Evolutionary conservation across 2,329 filamentous ascomycete genomes (phyloP).

Genomic region (Cladosporium sp.): DNA sequence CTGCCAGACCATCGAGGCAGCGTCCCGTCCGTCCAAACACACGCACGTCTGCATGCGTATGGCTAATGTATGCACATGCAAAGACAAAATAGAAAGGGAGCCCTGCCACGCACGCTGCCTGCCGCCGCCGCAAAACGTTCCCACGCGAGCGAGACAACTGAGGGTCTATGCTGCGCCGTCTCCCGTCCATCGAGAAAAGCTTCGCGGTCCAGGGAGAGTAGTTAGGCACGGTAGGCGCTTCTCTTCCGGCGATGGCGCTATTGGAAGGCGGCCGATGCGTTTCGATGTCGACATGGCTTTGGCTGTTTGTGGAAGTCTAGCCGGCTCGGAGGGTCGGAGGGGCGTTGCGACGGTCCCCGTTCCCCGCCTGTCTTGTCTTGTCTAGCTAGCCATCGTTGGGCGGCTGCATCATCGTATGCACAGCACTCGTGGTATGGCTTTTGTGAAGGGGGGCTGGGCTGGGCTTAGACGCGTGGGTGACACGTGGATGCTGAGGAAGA

Average conservation of each 20-base stretch:
- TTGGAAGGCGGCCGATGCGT: background rate
- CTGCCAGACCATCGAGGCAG: background rate
- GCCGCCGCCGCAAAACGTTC: background rate
- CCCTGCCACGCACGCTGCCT: background rate
- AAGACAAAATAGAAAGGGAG: background rate
- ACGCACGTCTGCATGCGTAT: background rate
- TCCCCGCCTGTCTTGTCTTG: background rate
- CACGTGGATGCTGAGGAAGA: slow-evolving; percentile 2
- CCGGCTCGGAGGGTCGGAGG: background rate
- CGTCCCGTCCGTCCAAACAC: background rate
- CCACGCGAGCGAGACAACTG: background rate
- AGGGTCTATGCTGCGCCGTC: background rate
- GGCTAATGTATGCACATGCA: background rate
- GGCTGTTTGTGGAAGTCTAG: background rate
- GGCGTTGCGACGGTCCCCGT: background rate
- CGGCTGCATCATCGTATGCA: background rate
- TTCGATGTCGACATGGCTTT: background rate
- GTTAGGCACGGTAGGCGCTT: too few species aligned
- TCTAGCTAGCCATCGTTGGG: background rate
- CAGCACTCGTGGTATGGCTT: background rate
- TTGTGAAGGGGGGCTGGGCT: background rate
- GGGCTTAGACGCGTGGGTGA: slow-evolving; percentile 3
- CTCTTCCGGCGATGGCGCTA: background rate
- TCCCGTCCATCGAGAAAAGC: background rate
- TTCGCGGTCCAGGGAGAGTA: background rate